These are phyloP conservation scores for Sicyos edulis DNA, from an alignment of 306 rosid species.

Conservation along the genomic window DNA sequence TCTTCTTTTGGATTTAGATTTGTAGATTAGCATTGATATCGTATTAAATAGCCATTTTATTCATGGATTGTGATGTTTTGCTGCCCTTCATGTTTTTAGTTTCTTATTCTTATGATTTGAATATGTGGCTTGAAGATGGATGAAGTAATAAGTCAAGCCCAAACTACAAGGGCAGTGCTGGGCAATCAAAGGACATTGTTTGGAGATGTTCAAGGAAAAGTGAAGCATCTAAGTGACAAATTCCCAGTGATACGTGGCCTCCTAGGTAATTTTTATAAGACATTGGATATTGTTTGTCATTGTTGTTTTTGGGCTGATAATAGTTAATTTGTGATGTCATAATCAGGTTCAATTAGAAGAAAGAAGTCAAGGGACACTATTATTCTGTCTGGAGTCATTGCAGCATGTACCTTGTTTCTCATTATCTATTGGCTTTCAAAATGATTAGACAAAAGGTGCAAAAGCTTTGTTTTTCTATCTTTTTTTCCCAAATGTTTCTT, in stretches of 20 bases:
- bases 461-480: constrained; percentile 12
- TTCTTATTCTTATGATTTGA: not conserved
- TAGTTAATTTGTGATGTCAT: not conserved
- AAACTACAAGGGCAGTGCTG: constrained; percentile 76
- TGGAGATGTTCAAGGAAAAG: constrained; percentile 97
- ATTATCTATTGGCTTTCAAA: constrained; percentile 95
- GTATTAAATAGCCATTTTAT: not conserved
- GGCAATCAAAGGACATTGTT: constrained; percentile 78
- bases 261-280: constrained; percentile 47
- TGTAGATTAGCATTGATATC: not conserved
- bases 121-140: constrained; percentile 53
- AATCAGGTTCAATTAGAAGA: constrained; percentile 79
- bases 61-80: not conserved
- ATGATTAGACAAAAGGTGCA: constrained; percentile 30
- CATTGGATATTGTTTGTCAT: not conserved
- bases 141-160: constrained; percentile 98
- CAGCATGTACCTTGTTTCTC: constrained; percentile 91
- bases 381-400: constrained; percentile 85
- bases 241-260: constrained; percentile 79
- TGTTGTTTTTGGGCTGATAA: not conserved
- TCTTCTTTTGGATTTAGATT: not conserved
- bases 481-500: not conserved
- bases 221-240: constrained; percentile 73
- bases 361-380: constrained; percentile 83
- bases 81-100: not conserved